Evolutionary conservation across 345 rosid species (phyloP), one percentile per base, ranked within the genome.

Genomic region (Eutrema yunnanense): DNA sequence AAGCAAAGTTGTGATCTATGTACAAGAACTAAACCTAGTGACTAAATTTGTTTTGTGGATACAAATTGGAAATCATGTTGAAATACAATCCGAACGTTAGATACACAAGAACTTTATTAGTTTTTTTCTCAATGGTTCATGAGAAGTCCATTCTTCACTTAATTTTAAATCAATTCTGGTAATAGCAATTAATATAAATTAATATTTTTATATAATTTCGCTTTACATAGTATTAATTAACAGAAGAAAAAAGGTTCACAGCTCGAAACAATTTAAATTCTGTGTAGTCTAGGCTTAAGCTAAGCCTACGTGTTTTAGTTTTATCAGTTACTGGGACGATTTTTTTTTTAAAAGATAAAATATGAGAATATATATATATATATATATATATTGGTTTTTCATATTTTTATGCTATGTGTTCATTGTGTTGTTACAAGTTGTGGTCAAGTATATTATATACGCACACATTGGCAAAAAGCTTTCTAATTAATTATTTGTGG

Each of bases 391-490:
- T 33, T 9, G 33, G 7, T 4, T 26, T 36, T 58, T 32, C 63
- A 60, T 44, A 32, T 44, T 8, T n/a, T n/a, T 32, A 66, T 43
- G 69, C n/a, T 51, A 5, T 11, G 43, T 71, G n/a, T n/a, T n/a
- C n/a, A n/a, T n/a, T n/a, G n/a, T n/a, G 27, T 62, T 30, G 53
- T 52, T 60, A 46, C 58, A 47, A 70, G 74, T 53, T 68, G 55
- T 62, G 54, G 37, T 43, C 19, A 22, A 19, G 66, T 42, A 9
- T 26, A 14, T 55, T 60, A n/a, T 37, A 66, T 46, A 42, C n/a
- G 48, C 13, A 38, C 13, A 38, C 16, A 43, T 75, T 68, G 52
- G 70, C 74, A 53, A 50, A 62, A 68, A 62, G 74, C 50, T 53
- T 43, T 52, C 57, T 26, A 8, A 43, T 61, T 42, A 51, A 10